Evolutionary conservation across 1,284 basidiomycete species (phyloP), one percentile per base, ranked within the genome.

Genomic region (Blastosporella zonata): DNA sequence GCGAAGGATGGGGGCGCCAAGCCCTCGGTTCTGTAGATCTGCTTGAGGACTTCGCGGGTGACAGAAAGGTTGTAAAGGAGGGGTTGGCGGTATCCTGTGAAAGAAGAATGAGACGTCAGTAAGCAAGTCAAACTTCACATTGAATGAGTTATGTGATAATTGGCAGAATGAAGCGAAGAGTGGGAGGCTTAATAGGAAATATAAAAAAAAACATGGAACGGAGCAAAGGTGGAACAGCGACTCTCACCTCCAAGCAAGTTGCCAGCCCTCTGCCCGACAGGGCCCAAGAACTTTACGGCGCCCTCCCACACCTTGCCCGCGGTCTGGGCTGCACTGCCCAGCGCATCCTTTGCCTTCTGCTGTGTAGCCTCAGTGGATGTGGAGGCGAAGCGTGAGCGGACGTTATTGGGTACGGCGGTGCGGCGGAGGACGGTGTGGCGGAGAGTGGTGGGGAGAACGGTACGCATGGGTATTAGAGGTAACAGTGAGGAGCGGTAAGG

Each of bases 1-100:
- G 75, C 68, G 45, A 90, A 52, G 21, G 83, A 83, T 12, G 95
- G 96, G 13, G 92, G 92, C 42, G 87, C 82, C 46, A 98, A 80
- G 53, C 83, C 81, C 73, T 98, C 96, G 40, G 86, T 83, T 56
- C 90, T 70, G 75, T 97, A 98, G 53, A 98, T 82, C 65, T 96
- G 92, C 73, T 95, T 94, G 58, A 84, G 69, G 57, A 98, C 66
- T 63, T 95, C 92, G 52, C 86, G 82, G 42, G 84, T 78, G 50
- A 97, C 92, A 51, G 89, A 74, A 47, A 89, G 73, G 75, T 95
- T 94, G 77, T 93, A 95, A 23, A 82, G 59, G 46, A 95, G 59
- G 13, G 93, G 93, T 64, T 90, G 78, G 57, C 82, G 81, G 75
- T 94, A 93, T 25, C 83, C 93, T 95, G 40, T 28, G 51, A 25